Conservation (phyloP, 129 eudicot species). For the Escallonia rubra region DNA sequence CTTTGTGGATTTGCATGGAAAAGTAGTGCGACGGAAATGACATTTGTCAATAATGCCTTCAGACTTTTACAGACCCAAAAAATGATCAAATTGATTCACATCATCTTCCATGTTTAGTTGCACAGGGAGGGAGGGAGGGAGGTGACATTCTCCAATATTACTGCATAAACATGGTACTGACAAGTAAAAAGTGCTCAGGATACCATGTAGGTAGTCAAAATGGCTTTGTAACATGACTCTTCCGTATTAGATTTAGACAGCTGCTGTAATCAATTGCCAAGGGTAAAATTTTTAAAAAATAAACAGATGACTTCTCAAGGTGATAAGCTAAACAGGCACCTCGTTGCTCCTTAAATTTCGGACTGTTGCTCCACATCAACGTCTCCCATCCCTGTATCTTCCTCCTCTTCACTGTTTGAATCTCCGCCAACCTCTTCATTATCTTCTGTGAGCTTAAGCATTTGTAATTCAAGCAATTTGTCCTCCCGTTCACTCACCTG, state of each 20-base stretch:
- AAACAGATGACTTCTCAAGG: constrained; percentile 7
- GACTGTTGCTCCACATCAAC: constrained; percentile 47
- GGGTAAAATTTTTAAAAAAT: constrained; percentile 6
- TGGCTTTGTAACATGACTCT: neutral
- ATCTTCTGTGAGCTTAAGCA: constrained; percentile 64
- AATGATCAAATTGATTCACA: too few species aligned
- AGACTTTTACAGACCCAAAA: too few species aligned
- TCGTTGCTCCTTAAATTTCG: constrained; percentile 17
- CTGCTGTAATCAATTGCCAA: constrained; percentile 18
- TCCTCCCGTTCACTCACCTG: constrained; percentile 99
- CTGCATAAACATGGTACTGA: neutral
- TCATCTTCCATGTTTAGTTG: too few species aligned
- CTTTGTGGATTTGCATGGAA: too few species aligned
- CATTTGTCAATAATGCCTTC: too few species aligned
- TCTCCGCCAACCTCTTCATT: constrained; percentile 84
- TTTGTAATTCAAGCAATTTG: constrained; percentile 61
- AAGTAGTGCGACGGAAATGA: too few species aligned
- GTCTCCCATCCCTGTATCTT: constrained; percentile 97
- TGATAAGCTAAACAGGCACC: neutral
- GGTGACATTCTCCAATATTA: neutral
- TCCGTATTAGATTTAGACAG: constrained; percentile 7
- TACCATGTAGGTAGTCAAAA: constrained; percentile 2
- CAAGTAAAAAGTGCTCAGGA: neutral
- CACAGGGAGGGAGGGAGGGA: neutral
- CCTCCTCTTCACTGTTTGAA: constrained; percentile 87